phyloP scores from a whole-genome alignment of 257 asterid species.

The Oldenlandia corymbosa region DNA sequence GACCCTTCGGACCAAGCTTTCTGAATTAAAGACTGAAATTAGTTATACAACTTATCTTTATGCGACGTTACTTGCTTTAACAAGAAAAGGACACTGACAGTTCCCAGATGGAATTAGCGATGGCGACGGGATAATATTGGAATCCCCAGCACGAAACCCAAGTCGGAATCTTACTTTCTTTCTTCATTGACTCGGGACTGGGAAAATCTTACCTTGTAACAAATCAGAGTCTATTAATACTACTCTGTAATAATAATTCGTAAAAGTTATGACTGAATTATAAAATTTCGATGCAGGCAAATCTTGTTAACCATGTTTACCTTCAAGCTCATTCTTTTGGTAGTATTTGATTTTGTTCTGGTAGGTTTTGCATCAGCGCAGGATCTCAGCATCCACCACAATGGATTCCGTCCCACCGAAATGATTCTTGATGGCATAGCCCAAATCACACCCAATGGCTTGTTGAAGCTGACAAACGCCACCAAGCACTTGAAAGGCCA shows the following conservation, averaged over 20 bases:
- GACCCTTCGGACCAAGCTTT: too few species aligned
- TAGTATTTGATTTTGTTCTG: slow-evolving; percentile 2
- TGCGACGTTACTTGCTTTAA: too few species aligned
- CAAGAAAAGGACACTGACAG: too few species aligned
- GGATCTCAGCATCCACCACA: slow-evolving; percentile 30
- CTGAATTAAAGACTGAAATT: too few species aligned
- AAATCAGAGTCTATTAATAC: background rate
- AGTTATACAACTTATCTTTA: too few species aligned
- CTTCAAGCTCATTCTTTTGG: slow-evolving; percentile 26
- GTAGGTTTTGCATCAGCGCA: slow-evolving; percentile 12
- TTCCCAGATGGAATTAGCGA: too few species aligned
- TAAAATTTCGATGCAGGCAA: background rate
- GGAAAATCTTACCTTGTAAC: too few species aligned
- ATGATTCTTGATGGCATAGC: slow-evolving; percentile 55
- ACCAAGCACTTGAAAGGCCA: slow-evolving; percentile 38
- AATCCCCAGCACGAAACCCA: too few species aligned
- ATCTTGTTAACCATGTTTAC: slow-evolving; percentile 1
- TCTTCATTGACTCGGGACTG: too few species aligned
- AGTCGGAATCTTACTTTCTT: too few species aligned
- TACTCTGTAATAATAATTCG: background rate
- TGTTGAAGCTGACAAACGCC: slow-evolving; percentile 39
- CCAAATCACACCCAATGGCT: slow-evolving; percentile 31
- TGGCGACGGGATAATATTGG: too few species aligned
- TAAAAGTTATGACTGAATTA: too few species aligned
- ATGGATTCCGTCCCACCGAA: slow-evolving; percentile 37